Evolutionary conservation across 805 yeast genomes (phyloP).

Genomic region (Saccharomycopsis fibuligera): DNA sequence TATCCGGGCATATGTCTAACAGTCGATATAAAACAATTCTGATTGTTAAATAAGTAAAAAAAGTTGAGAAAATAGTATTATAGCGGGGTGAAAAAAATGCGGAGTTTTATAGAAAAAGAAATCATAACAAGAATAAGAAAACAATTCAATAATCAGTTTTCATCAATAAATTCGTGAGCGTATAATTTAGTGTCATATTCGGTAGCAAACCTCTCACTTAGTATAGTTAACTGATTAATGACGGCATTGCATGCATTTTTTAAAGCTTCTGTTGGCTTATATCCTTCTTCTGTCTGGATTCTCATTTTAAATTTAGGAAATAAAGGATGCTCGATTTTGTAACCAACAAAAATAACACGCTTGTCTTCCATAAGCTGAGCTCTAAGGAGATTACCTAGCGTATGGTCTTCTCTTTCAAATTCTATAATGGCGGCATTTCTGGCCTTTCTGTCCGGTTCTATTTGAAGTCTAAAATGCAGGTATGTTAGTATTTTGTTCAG

Average conservation of each 20-base stretch:
- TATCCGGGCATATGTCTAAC: no score
- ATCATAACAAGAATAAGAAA: no score
- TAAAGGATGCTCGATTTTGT: slow-evolving; percentile 95
- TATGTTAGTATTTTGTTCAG: neutral
- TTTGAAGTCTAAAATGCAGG: slow-evolving; percentile 49
- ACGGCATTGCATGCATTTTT: slow-evolving; percentile 82
- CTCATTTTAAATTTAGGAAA: slow-evolving; percentile 93
- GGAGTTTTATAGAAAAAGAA: no score
- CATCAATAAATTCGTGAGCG: slow-evolving; percentile 36
- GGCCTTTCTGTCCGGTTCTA: slow-evolving; percentile 89
- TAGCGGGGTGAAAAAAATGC: no score
- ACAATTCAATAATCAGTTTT: slow-evolving; percentile 7
- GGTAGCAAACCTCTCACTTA: slow-evolving; percentile 73
- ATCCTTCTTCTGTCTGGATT: slow-evolving; percentile 93
- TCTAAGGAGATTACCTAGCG: slow-evolving; percentile 84
- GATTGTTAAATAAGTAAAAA: no score
- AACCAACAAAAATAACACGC: slow-evolving; percentile 92
- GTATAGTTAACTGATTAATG: slow-evolving; percentile 67
- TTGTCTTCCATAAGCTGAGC: slow-evolving; percentile 81
- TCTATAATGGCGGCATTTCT: slow-evolving; percentile 91
- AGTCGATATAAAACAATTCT: no score
- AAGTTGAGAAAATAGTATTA: no score
- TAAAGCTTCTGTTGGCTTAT: slow-evolving; percentile 84
- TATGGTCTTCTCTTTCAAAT: slow-evolving; percentile 96
- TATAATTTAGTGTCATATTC: slow-evolving; percentile 91